phyloP scores from a whole-genome alignment of 1,284 basidiomycete genomes.

The Trichosporon sp. region DNA sequence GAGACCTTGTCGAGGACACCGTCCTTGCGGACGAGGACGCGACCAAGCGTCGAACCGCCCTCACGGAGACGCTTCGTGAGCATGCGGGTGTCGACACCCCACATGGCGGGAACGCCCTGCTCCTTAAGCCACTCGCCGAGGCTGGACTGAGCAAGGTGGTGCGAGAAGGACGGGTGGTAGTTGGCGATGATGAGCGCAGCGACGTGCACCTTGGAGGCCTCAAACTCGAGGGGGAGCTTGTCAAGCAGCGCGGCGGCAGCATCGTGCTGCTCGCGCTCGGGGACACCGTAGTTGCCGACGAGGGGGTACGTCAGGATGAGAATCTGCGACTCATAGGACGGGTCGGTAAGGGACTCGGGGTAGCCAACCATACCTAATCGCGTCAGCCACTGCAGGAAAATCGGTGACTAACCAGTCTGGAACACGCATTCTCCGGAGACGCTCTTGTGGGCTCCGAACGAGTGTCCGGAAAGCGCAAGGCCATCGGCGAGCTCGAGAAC shows the following conservation, averaged over 20 bases:
- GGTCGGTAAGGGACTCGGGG: constrained; percentile 96
- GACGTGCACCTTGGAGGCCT: constrained; percentile 91
- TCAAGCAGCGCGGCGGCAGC: constrained; percentile 52
- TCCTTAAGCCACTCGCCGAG: constrained; percentile 93
- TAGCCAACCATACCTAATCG: constrained; percentile 93
- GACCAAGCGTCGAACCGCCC: constrained; percentile 87
- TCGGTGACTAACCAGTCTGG: constrained; percentile 76
- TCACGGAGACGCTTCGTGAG: constrained; percentile 95
- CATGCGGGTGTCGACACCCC: constrained; percentile 93
- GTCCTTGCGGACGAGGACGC: constrained; percentile 63
- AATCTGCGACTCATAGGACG: constrained; percentile 98
- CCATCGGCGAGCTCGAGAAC: constrained; percentile 92
- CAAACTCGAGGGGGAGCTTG: constrained; percentile 74
- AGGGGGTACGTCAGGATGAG: constrained; percentile 96
- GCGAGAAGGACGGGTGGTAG: constrained; percentile 91
- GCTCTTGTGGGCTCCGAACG: constrained; percentile 92
- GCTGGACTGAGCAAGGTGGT: constrained; percentile 86
- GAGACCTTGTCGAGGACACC: constrained; percentile 47
- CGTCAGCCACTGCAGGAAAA: background rate
- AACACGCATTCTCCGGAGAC: constrained; percentile 98
- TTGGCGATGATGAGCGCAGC: constrained; percentile 88
- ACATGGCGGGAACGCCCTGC: constrained; percentile 90
- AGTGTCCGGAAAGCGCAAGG: constrained; percentile 79
- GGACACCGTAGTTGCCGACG: constrained; percentile 98
- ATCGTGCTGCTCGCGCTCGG: constrained; percentile 58